phyloP scores from a whole-genome alignment of 352 stramenopile genomes.

The Thraustochytrium striatum region DNA sequence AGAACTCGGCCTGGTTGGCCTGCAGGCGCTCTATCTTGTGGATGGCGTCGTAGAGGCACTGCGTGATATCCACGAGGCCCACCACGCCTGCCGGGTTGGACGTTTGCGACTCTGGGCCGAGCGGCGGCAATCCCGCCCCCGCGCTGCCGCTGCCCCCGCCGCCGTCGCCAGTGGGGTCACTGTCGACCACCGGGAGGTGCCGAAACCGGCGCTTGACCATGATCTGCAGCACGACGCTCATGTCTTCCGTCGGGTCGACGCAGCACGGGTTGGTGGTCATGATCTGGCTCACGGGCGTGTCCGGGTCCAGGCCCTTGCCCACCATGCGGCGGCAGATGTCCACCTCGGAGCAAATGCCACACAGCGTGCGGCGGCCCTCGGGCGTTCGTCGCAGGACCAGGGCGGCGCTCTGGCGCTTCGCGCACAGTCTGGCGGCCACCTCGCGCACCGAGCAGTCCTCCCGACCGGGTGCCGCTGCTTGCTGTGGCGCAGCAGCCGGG shows the following conservation, averaged over 20 bases:
- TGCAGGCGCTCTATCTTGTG: slow-evolving; percentile 84
- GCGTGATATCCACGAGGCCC: slow-evolving; percentile 94
- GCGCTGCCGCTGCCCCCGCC: not conserved
- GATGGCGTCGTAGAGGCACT: slow-evolving; percentile 97
- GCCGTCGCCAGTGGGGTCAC: slow-evolving; percentile 8
- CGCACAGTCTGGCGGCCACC: slow-evolving; percentile 76
- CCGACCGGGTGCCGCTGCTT: slow-evolving; percentile 66
- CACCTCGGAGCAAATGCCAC: slow-evolving; percentile 92
- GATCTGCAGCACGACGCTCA: slow-evolving; percentile 69
- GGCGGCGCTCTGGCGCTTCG: slow-evolving; percentile 81
- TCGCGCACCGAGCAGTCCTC: slow-evolving; percentile 74
- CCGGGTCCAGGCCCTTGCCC: slow-evolving; percentile 71
- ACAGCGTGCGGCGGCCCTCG: slow-evolving; percentile 74
- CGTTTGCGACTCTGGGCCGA: slow-evolving; percentile 69
- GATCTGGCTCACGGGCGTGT: slow-evolving; percentile 68
- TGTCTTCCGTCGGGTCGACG: slow-evolving; percentile 38
- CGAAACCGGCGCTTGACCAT: slow-evolving; percentile 92
- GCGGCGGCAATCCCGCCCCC: slow-evolving; percentile 59
- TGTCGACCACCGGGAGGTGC: slow-evolving; percentile 86
- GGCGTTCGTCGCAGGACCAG: slow-evolving; percentile 67
- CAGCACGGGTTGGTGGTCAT: slow-evolving; percentile 91
- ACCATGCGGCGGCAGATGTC: slow-evolving; percentile 89
- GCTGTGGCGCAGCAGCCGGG: slow-evolving; percentile 61
- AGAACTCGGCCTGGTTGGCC: slow-evolving; percentile 57
- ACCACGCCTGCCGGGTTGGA: slow-evolving; percentile 73